Base-by-base conservation (phyloP, 345 rosid genomes). In the Eutrema heterophyllum region DNA sequence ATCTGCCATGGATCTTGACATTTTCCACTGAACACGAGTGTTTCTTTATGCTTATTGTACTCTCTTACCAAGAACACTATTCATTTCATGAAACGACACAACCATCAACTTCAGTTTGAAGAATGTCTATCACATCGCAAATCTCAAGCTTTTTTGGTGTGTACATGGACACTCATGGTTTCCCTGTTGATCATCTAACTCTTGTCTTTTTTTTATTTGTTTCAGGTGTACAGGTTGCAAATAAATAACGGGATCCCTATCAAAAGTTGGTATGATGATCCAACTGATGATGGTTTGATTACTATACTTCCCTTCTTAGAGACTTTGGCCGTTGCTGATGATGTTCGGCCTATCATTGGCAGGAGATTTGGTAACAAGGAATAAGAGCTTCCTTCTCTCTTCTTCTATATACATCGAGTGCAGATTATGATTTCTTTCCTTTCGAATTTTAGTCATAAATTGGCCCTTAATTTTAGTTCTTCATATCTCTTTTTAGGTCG, bases 241-340 rank as follows among this genome's bases (percentile, higher is more conserved):
- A 85, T 90, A 70, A 86, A 88, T 82, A 95, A 95, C 51, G 99
- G 96, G 77, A 95, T 92, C 79, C 99, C 99, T 45, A 95, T 95
- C 67, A 84, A 84, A 87, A 95, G 99, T 83, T 92, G 97, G 99
- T 92, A 85, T 43, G 86, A 85, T 80, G 99, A 95, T 77, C 89
- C 93, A 71, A 82, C 83, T n/a, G 99, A 95, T 85, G 77, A 83
- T 69, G 93, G 88, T 29, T 80, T 95, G 82, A 68, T 95, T 39
- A 77, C 93, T 9, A 84, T 95, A 69, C 93, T 95, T 58, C 97
- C 99, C 75, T 90, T 95, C 88, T 80, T 95, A 78, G 99, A 92
- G 84, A 85, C 84, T 52, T 78, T 95, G 85, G 96, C 76, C 67
- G 91, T 85, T 64, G 88, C 84, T 33, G 96, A 95, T 49, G 97